phyloP scores from a whole-genome alignment of 2,329 filamentous ascomycete species.

The Alternaria arbusti region DNA sequence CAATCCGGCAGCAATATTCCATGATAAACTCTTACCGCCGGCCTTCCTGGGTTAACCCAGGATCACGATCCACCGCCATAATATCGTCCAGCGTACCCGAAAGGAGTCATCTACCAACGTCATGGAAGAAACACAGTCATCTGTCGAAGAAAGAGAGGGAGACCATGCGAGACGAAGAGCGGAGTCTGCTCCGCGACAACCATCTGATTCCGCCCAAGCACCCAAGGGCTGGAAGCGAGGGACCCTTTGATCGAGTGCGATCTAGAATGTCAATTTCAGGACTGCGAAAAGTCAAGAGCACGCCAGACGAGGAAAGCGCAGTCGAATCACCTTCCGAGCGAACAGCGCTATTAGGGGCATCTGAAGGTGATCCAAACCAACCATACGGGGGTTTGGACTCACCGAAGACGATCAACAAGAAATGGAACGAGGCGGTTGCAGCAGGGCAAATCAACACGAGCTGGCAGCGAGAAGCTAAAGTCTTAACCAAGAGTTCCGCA shows the following conservation, averaged over 20 bases:
- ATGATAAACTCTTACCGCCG: constrained; percentile 74
- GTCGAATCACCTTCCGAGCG: constrained; percentile 48
- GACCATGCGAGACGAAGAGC: constrained; percentile 62
- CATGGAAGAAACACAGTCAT: constrained; percentile 47
- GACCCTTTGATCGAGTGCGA: constrained; percentile 31
- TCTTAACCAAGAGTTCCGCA: constrained; percentile 64
- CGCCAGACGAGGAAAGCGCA: constrained; percentile 41
- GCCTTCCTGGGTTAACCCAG: constrained; percentile 77
- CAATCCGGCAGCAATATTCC: constrained; percentile 54
- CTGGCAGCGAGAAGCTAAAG: constrained; percentile 88
- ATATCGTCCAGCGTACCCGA: constrained; percentile 63
- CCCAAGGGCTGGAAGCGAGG: constrained; percentile 46
- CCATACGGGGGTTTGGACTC: constrained; percentile 57
- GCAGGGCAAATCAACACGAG: constrained; percentile 84
- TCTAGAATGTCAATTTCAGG: constrained; percentile 39
- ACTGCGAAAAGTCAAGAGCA: constrained; percentile 37
- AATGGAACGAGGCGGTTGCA: constrained; percentile 73
- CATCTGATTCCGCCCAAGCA: constrained; percentile 62
- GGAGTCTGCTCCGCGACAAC: constrained; percentile 66
- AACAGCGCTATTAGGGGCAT: constrained; percentile 55
- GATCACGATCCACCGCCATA: constrained; percentile 72
- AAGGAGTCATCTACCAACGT: constrained; percentile 26
- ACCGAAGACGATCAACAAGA: constrained; percentile 53
- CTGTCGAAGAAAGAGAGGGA: constrained; percentile 61
- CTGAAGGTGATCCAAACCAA: constrained; percentile 43